A percentile compares a stretch with the other conserved stretches of the same genome.
Conservation (phyloP, 2,329 filamentous ascomycete species). For the Pestalotiopsis sp. region DNA sequence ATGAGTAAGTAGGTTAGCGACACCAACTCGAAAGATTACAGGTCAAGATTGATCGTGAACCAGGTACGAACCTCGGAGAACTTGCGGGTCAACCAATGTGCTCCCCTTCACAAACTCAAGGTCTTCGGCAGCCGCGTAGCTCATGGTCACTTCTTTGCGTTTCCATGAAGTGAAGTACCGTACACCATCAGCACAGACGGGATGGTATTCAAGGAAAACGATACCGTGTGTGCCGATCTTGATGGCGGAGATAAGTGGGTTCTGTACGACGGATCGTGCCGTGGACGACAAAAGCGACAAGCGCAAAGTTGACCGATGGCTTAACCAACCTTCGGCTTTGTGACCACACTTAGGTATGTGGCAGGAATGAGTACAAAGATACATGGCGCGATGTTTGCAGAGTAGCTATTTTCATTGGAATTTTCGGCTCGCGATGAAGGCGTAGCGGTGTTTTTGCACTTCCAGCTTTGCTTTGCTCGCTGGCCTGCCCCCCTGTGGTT, state of each 20-base stretch:
- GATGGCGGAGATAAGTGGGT: background rate
- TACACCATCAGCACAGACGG: background rate
- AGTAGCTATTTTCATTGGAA: background rate
- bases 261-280: background rate
- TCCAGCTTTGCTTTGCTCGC: background rate
- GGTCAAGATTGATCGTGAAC: background rate
- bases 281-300: background rate
- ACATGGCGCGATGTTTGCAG: background rate
- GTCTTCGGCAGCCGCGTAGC: constrained; percentile 8
- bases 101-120: constrained; percentile 23
- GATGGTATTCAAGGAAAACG: background rate
- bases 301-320: background rate
- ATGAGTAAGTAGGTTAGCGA: background rate
- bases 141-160: background rate
- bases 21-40: background rate
- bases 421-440: background rate
- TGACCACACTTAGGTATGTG: background rate
- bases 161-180: background rate
- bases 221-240: background rate
- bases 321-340: background rate
- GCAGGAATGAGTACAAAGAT: background rate
- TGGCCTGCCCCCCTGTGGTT: background rate
- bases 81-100: constrained; percentile 24
- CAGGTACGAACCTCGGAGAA: background rate
- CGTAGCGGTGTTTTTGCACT: background rate